Base-by-base conservation (phyloP, 2,329 filamentous ascomycete species). In the Dactylellina parvicollis region DNA sequence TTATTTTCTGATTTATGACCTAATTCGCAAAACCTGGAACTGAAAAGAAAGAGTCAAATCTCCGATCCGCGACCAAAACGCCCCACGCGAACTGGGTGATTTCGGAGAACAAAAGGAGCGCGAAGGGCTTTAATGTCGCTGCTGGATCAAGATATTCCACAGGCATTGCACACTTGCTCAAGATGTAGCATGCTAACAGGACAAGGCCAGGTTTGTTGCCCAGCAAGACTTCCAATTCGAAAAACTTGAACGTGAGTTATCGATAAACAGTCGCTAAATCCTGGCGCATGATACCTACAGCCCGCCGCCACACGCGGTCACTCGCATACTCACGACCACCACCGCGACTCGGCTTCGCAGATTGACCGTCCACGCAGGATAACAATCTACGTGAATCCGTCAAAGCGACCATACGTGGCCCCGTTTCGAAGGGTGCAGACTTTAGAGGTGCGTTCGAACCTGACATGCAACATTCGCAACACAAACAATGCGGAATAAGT, bases 391-490 rank as follows among this genome's bases (percentile, higher is more conserved):
- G 36, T 73, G 3, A 64, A 73, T 24, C 69, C 69, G 16, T 73
- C 69, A 4, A 73, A 66, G 36, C 38, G 69, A 40, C 52, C 69
- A 12, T 73, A 73, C 18, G 46, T 65, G 10, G 54, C 69, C n/a
- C 69, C 69, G 10, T 73, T 66, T 30, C 60, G 69, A 3, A 56
- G 69, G 26, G 69, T 66, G 4, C 69, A 73, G 16, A 73, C 69
- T 4, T 24, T 73, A 4, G 54, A 66, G 30, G 69, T 73, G 55
- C 30, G 40, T 44, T 26, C 4, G 49, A 28, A 3, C 4, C 26
- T 32, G 9, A 14, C 30, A 24, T 52, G 34, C 34, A 54, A 36
- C 14, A 14, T 14, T 16, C 30, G 28, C 16, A 30, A 32, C 8
- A 44, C 20, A 20, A 44, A 12, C n/a, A 26, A 16, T 5, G 26